Conservation (phyloP, 176 grass and related monocot species). For the Miscanthus lutarioriparius region DNA sequence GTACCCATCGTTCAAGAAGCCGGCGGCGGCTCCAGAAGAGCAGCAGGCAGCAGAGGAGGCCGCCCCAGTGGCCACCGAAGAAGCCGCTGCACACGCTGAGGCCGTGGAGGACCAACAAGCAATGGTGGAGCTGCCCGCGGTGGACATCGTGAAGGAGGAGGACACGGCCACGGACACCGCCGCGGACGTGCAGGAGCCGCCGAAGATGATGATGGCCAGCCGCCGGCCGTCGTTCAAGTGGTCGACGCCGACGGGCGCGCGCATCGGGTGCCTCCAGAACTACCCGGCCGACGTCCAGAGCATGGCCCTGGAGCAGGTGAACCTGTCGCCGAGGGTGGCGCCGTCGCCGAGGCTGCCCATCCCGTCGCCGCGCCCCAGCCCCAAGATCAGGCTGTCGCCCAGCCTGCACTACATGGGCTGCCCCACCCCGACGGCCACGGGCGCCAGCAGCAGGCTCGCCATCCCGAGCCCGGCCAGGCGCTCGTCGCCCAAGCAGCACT, state of each 20-base stretch:
- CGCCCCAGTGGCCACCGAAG: not conserved
- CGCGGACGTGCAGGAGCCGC: not conserved
- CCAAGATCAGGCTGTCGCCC: constrained; percentile 65
- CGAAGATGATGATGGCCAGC: not conserved
- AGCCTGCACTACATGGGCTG: constrained; percentile 74
- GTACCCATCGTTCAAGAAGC: constrained; percentile 45
- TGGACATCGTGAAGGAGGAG: constrained; percentile 31
- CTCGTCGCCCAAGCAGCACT: constrained; percentile 44
- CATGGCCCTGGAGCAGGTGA: constrained; percentile 90
- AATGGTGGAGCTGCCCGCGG: constrained; percentile 6
- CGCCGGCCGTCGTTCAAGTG: constrained; percentile 71
- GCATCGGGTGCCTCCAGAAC: constrained; percentile 76
- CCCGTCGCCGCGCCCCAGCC: constrained; percentile 81
- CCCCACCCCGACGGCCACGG: constrained; percentile 47
- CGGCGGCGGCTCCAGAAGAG: not conserved
- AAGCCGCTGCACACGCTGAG: not conserved
- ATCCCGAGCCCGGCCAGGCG: constrained; percentile 44
- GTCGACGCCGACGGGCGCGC: constrained; percentile 55
- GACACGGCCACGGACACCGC: not conserved
- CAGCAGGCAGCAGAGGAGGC: not conserved
- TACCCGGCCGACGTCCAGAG: constrained; percentile 73
- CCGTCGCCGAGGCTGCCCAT: constrained; percentile 69
- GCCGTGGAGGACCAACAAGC: not conserved
- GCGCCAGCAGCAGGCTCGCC: constrained; percentile 11
- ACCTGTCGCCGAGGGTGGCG: constrained; percentile 76